phyloP scores from a whole-genome alignment of 768 basidiomycete species.

The Lanmaoa pseudosensibilis region DNA sequence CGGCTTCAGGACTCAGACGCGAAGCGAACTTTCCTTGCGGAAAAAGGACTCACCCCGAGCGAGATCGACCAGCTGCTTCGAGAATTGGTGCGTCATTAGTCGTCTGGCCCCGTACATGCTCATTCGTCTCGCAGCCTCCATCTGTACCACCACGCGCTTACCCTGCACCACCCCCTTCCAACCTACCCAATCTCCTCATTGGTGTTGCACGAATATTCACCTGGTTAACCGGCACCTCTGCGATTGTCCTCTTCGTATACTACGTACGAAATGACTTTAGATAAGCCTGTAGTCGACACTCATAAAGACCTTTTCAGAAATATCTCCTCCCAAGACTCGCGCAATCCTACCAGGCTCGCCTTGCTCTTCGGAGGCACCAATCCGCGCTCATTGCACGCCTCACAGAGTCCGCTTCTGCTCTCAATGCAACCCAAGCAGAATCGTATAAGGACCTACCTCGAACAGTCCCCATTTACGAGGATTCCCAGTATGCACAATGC shows the following conservation, averaged over 20 bases:
- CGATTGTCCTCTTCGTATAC: conserved; percentile 58
- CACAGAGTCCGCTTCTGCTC: conserved; percentile 50
- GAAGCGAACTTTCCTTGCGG: conserved; percentile 63
- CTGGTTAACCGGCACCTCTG: conserved; percentile 69
- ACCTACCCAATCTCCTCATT: conserved; percentile 63
- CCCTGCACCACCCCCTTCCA: conserved; percentile 67
- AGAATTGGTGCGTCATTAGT: conserved; percentile 46
- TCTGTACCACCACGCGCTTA: conserved; percentile 70
- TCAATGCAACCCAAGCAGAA: conserved; percentile 57
- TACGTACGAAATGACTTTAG: conserved; percentile 47
- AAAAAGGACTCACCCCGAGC: conserved; percentile 63
- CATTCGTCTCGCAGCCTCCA: conserved; percentile 37
- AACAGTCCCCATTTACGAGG: conserved; percentile 51
- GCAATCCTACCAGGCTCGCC: conserved; percentile 58
- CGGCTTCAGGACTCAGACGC: conserved; percentile 52
- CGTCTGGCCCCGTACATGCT: conserved; percentile 1
- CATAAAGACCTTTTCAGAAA: conserved; percentile 43
- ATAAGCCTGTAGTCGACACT: neutral
- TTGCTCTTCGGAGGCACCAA: conserved; percentile 61
- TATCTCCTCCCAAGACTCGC: conserved; percentile 68
- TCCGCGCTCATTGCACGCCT: conserved; percentile 53
- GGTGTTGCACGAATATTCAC: conserved; percentile 58
- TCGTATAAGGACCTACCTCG: conserved; percentile 58
- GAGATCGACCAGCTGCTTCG: conserved; percentile 63
- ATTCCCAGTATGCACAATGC: conserved; percentile 42